Evolutionary conservation across 495 filamentous ascomycete species (phyloP), one percentile per base, ranked within the genome.

Genomic region (Entonaema liquescens): DNA sequence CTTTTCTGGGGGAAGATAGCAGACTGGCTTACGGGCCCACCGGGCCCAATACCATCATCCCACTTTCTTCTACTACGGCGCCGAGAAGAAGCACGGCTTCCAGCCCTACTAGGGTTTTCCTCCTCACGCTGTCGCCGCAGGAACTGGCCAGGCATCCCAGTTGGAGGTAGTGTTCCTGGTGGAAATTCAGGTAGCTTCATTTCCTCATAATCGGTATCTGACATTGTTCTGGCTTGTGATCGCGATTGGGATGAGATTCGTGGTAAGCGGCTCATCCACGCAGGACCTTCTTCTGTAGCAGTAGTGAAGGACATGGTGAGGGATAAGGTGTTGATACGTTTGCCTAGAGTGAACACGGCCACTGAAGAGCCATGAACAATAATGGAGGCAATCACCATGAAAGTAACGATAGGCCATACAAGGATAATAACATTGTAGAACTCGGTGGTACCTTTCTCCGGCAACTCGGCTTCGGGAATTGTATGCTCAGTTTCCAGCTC

Each of bases 271-370:
- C 94, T 93, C 90, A 98, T 94, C 96, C 96, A 99, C 19, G 86
- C 88, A 1, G 93, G 93, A 5, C 93, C 93, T 5, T 98, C 94
- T 72, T 97, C 95, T 59, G 90, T 91, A 61, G 91, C 94, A 71
- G 88, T 84, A 0, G 96, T 98, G 81, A 97, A 98, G 0, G 96
- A 98, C 84, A 98, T 91, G 12, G 95, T 97, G 55, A 99, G 86
- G 11, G 92, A 93, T 67, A 99, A 84, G 2, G 96, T 98, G 80
- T 99, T 98, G 85, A 99, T 98, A 53, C 91, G 95, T 78, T 98
- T 99, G 54, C 96, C 96, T 7, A 99, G 87, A 0, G 96, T 98
- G 76, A 99, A 99, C 12, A 99, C 96, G 8, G 96, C 96, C 76
- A 99, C 93, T 0, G 96, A 99, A 28, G 95, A 98, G 7, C 96